These are phyloP conservation scores for Spathaspora passalidarum DNA, from an alignment of 805 yeast species.

Conservation along the genomic window DNA sequence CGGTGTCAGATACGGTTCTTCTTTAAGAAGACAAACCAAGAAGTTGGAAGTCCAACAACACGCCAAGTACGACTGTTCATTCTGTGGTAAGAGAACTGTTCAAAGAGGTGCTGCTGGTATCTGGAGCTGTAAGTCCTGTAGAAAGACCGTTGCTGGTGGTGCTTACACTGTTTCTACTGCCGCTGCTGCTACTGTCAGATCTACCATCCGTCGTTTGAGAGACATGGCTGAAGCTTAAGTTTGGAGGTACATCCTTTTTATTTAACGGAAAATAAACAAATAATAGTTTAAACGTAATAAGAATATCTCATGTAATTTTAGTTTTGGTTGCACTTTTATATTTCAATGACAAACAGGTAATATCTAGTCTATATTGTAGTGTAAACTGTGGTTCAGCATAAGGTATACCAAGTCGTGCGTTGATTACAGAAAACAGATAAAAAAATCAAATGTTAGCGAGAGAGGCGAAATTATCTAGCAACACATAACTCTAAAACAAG, in stretches of 20 bases:
- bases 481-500: too few relatives aligned
- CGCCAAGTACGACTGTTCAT: slow-evolving; percentile 97
- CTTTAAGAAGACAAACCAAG: slow-evolving; percentile 99
- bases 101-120: slow-evolving; percentile 98
- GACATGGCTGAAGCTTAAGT: slow-evolving; percentile 98
- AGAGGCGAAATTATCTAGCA: too few relatives aligned
- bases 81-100: slow-evolving; percentile 99
- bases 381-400: background rate
- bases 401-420: too few relatives aligned
- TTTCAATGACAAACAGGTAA: background rate
- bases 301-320: slow-evolving; percentile 6
- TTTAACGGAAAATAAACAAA: background rate
- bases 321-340: slow-evolving; percentile 2
- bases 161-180: slow-evolving; percentile 99
- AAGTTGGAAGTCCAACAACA: slow-evolving; percentile 99
- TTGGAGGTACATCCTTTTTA: background rate
- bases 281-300: slow-evolving; percentile 2
- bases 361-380: background rate
- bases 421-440: too few relatives aligned
- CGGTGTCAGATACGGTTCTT: slow-evolving; percentile 99
- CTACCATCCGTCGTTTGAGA: slow-evolving; percentile 99
- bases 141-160: slow-evolving; percentile 99
- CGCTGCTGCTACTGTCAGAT: slow-evolving; percentile 99
- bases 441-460: too few relatives aligned
- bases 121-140: slow-evolving; percentile 96